Evolutionary conservation across 1,139 yeast genomes (phyloP).

Genomic region (Kodamaea plutei): DNA sequence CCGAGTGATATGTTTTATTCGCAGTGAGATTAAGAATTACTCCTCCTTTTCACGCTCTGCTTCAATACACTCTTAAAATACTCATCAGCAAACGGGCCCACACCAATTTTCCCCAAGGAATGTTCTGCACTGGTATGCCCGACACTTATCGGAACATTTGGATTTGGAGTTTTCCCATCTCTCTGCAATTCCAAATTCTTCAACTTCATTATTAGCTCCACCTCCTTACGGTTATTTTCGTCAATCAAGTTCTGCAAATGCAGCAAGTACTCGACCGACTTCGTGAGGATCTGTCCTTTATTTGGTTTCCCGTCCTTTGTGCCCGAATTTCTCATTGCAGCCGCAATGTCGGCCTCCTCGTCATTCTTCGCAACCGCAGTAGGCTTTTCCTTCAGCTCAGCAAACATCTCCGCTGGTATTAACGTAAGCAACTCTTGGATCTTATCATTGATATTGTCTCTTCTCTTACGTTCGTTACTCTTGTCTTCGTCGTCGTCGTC

Average conservation of each 20-base stretch:
- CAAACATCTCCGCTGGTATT: slow-evolving; percentile 62
- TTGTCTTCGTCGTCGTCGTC: slow-evolving; percentile 32
- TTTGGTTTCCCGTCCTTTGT: slow-evolving; percentile 89
- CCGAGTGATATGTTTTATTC: too few species aligned
- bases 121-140: slow-evolving; percentile 77
- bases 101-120: slow-evolving; percentile 74
- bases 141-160: slow-evolving; percentile 40
- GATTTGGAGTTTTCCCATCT: slow-evolving; percentile 15
- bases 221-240: slow-evolving; percentile 70
- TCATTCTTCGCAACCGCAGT: slow-evolving; percentile 10
- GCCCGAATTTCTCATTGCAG: slow-evolving; percentile 50
- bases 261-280: slow-evolving; percentile 80
- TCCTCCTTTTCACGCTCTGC: slow-evolving; percentile 23
- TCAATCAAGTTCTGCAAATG: slow-evolving; percentile 73
- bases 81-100: slow-evolving; percentile 66
- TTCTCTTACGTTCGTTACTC: slow-evolving; percentile 59
- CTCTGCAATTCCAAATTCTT: slow-evolving; percentile 47
- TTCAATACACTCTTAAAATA: slow-evolving; percentile 38
- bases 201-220: slow-evolving; percentile 62
- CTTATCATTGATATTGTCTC: slow-evolving; percentile 86
- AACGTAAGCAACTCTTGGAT: slow-evolving; percentile 74
- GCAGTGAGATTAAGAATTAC: too few species aligned
- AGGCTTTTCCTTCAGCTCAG: slow-evolving; percentile 16
- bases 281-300: slow-evolving; percentile 83
- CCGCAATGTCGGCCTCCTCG: slow-evolving; percentile 22